These are phyloP conservation scores for Eremochloa ophiuroides DNA, from an alignment of 176 grass and related monocot genomes.

Conservation along the genomic window DNA sequence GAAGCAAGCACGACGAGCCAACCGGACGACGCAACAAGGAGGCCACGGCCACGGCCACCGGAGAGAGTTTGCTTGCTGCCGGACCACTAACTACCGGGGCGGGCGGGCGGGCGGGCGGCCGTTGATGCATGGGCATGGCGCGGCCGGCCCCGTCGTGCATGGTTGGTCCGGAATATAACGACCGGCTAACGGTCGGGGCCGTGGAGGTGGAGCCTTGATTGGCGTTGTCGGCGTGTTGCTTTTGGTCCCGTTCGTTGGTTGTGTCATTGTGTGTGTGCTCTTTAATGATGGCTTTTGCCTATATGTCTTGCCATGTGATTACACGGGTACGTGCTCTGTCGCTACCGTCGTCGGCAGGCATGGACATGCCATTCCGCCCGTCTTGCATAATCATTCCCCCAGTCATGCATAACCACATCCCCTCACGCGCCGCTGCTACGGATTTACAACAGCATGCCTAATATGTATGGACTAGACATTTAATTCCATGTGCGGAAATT, in stretches of 20 bases:
- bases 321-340: background rate
- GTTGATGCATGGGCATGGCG: background rate
- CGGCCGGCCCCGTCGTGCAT: background rate
- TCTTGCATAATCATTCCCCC: too few relatives aligned
- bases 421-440: too few relatives aligned
- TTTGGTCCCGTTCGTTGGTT: background rate
- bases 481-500: too few relatives aligned
- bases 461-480: too few relatives aligned
- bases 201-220: too few relatives aligned
- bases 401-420: too few relatives aligned
- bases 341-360: background rate
- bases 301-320: background rate
- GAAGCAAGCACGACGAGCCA: too few relatives aligned
- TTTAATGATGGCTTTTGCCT: background rate
- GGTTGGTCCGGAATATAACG: constrained; percentile 16
- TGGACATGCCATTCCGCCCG: too few relatives aligned
- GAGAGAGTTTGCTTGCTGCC: too few relatives aligned
- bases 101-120: background rate
- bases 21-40: background rate
- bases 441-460: too few relatives aligned
- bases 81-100: constrained; percentile 10
- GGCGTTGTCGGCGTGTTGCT: background rate
- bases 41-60: too few relatives aligned
- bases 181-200: constrained; percentile 12
- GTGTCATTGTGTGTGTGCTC: background rate